Evolutionary conservation across 225 moss, liverwort and hornwort genomes (phyloP).

Genomic region (Rhytidiadelphus loreus): DNA sequence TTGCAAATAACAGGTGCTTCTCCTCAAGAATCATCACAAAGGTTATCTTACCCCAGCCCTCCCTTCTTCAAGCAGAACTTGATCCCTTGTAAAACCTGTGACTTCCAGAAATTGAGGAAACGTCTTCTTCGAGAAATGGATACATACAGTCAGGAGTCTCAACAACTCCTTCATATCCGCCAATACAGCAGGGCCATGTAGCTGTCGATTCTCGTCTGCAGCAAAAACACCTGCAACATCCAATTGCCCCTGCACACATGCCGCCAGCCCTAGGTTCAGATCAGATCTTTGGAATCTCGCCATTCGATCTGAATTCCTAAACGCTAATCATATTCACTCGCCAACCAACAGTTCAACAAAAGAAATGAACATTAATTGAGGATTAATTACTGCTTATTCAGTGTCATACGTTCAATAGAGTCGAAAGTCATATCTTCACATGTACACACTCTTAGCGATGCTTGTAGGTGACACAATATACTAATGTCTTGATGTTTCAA

Average conservation of each 20-base stretch:
- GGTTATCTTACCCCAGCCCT: slow-evolving; percentile 62
- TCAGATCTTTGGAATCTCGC: background rate
- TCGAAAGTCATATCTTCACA: background rate
- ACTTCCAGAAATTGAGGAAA: slow-evolving; percentile 73
- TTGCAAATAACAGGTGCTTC: background rate
- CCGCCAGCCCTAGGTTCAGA: background rate
- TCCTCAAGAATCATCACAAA: background rate
- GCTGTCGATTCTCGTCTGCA: slow-evolving; percentile 42
- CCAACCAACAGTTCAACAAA: background rate
- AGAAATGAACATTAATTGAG: background rate
- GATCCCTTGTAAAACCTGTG: slow-evolving; percentile 53
- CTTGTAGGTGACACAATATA: background rate
- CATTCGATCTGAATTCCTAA: background rate
- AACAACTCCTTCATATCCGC: slow-evolving; percentile 67
- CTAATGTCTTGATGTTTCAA: background rate
- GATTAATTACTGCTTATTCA: background rate
- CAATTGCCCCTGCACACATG: slow-evolving; percentile 62
- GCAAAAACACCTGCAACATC: slow-evolving; percentile 83
- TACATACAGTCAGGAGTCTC: slow-evolving; percentile 61
- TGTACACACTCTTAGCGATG: background rate
- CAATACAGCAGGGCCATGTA: slow-evolving; percentile 56
- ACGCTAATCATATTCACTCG: background rate
- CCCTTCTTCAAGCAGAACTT: slow-evolving; percentile 80
- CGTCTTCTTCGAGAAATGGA: slow-evolving; percentile 84
- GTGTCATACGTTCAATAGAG: background rate